These are phyloP conservation scores for Backusella circina DNA, from an alignment of 192 early-diverging fungal species.

Conservation along the genomic window DNA sequence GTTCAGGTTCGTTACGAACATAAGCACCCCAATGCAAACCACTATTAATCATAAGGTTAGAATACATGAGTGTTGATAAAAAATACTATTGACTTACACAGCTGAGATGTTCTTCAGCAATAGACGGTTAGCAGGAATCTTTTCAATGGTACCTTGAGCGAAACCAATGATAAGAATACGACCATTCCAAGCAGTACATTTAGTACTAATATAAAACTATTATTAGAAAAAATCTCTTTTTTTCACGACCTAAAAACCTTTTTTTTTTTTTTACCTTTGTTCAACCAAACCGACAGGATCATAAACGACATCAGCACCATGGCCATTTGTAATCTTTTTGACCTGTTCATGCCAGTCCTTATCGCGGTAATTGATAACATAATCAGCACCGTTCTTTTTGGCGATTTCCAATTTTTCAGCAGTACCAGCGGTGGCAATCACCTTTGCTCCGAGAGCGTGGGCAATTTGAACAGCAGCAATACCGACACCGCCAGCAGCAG, in stretches of 20 bases:
- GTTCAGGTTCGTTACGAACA: conserved; percentile 48
- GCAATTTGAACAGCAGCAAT: conserved; percentile 87
- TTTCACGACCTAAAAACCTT: neutral
- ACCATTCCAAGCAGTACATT: conserved; percentile 73
- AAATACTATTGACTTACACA: conserved; percentile 26
- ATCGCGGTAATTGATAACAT: conserved; percentile 77
- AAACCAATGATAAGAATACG: conserved; percentile 84
- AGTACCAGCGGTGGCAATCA: conserved; percentile 81
- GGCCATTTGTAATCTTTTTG: conserved; percentile 59
- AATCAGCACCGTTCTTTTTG: conserved; percentile 69
- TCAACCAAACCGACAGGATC: conserved; percentile 76
- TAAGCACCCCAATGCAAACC: conserved; percentile 80
- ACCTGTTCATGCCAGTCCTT: conserved; percentile 66
- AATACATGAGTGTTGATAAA: neutral
- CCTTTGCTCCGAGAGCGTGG: conserved; percentile 62
- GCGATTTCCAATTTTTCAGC: conserved; percentile 69
- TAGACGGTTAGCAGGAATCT: conserved; percentile 71
- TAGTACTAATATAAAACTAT: conserved; percentile 10
- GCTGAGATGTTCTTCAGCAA: conserved; percentile 79
- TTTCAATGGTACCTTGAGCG: conserved; percentile 73
- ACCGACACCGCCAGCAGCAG: conserved; percentile 87
- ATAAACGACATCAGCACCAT: conserved; percentile 78
- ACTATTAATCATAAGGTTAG: neutral
- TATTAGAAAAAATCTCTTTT: neutral
- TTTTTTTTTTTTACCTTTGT: conserved; percentile 20